Conservation (phyloP, 768 basidiomycete species). For the Neoboletus magnificus region DNA sequence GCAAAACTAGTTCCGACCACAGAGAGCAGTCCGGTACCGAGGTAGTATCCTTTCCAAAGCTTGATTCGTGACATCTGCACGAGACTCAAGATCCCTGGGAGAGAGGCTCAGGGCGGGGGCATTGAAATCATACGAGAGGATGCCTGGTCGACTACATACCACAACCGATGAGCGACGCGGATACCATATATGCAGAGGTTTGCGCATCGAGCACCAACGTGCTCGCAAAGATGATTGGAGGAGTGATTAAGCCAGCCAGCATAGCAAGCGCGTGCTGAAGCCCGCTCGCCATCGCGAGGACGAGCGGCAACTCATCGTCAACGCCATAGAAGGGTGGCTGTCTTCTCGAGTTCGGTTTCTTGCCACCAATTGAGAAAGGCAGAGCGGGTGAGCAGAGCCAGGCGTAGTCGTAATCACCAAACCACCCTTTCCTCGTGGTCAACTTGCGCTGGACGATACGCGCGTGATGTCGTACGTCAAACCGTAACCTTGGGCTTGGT, state of each 20-base stretch:
- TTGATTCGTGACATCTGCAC: conserved; percentile 74
- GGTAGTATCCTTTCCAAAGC: conserved; percentile 59
- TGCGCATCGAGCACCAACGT: conserved; percentile 54
- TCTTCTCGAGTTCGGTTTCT: conserved; percentile 24
- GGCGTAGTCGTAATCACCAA: conserved; percentile 80
- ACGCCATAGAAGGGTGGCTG: conserved; percentile 74
- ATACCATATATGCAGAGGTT: conserved; percentile 75
- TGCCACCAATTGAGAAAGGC: conserved; percentile 48
- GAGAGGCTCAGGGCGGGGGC: neutral
- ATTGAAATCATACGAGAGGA: neutral
- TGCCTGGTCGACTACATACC: conserved; percentile 40
- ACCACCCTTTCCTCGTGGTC: conserved; percentile 63
- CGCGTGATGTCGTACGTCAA: conserved; percentile 6
- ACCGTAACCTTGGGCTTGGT: conserved; percentile 7
- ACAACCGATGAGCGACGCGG: conserved; percentile 75
- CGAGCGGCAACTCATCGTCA: conserved; percentile 66
- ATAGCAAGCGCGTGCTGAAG: conserved; percentile 77
- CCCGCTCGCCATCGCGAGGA: conserved; percentile 71
- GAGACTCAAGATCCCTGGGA: conserved; percentile 65
- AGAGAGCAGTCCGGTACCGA: conserved; percentile 78
- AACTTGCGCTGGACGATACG: conserved; percentile 32
- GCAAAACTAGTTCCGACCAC: conserved; percentile 83
- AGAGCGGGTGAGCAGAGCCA: conserved; percentile 70
- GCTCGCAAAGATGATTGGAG: conserved; percentile 76
- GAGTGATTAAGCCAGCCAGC: conserved; percentile 80